Base-by-base conservation (phyloP, 768 basidiomycete genomes). In the Suillus hirtellus region DNA sequence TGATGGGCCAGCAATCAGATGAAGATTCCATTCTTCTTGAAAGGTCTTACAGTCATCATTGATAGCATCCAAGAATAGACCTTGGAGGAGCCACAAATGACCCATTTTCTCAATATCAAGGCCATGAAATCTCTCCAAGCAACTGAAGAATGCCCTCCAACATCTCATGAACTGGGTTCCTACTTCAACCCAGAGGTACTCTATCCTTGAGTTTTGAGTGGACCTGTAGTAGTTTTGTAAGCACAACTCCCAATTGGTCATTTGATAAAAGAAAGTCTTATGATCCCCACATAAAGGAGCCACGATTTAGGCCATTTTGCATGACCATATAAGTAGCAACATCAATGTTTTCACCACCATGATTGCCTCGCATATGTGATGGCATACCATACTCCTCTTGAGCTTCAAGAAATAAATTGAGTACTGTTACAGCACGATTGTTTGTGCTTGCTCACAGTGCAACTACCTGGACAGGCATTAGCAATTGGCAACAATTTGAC, bases 51-150 rank as follows among this genome's bases (percentile, higher is more conserved):
- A 81, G 58, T 81, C 79, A 0, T 60, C 17, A 43, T 82, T 78
- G 27, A 83, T 75, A 0, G 42, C 42, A 2, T 69, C 61, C 0
- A 83, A 72, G 63, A 83, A 84, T 0, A 83, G 68, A 40, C 38
- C 31, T 31, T 82, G 79, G 0, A 84, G 67, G 0, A 84, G 70
- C 83, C 83, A 83, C 0, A 80, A 64, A 63, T 84, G 82, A 14
- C 60, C 12, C 0, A 70, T 62, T 24, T 81, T 68, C 0, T 63
- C 59, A 0, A 60, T 21, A 53, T 83, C 69, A 0, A 84, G 73
- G 2, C 50, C 15, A 63, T 83, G 80, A 1, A 72, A 58, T 0
- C 61, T 12, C 49, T 81, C 80, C 0, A 83, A 71, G 0, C 69
- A 65, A 0, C 53, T 66, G 47, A 84, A 84, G 63, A 83, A 82